phyloP scores from a whole-genome alignment of 768 basidiomycete genomes.

The Amanita exitialis region DNA sequence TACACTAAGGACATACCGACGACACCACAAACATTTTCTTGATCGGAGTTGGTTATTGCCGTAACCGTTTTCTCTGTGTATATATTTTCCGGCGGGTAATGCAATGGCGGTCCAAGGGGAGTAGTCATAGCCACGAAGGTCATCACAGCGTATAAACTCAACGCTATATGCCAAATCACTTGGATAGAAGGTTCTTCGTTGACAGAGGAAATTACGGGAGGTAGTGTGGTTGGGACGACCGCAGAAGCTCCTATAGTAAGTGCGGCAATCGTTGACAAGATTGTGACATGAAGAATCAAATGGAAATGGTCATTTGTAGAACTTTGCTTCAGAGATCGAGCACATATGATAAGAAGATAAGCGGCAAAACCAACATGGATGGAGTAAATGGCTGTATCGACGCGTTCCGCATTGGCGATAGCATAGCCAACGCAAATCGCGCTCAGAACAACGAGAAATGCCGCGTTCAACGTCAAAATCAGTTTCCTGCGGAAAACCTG shows the following conservation, averaged over 20 bases:
- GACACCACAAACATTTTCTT: conserved; percentile 67
- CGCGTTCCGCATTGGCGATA: conserved; percentile 19
- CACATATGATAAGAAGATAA: conserved; percentile 46
- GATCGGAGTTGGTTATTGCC: conserved; percentile 47
- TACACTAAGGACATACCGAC: conserved; percentile 25
- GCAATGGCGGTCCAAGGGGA: conserved; percentile 64
- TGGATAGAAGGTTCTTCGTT: conserved; percentile 13
- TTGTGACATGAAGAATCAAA: conserved; percentile 52
- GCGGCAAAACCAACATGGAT: conserved; percentile 46
- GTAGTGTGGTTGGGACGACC: conserved; percentile 43
- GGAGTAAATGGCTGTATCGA: conserved; percentile 24
- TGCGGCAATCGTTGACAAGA: conserved; percentile 39
- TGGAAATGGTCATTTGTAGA: conserved; percentile 31
- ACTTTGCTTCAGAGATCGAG: conserved; percentile 39
- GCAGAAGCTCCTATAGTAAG: conserved; percentile 34
- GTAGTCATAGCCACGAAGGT: conserved; percentile 36
- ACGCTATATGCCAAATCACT: conserved; percentile 42
- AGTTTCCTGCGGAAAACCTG: conserved; percentile 58
- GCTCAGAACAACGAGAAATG: conserved; percentile 35
- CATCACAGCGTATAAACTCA: conserved; percentile 39
- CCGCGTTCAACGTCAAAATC: conserved; percentile 32
- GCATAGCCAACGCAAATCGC: conserved; percentile 49
- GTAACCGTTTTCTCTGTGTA: conserved; percentile 65
- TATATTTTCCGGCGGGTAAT: conserved; percentile 63
- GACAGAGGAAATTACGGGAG: conserved; percentile 20